phyloP scores from a whole-genome alignment of 495 filamentous ascomycete species.

The Aspergillus olivimuriae region DNA sequence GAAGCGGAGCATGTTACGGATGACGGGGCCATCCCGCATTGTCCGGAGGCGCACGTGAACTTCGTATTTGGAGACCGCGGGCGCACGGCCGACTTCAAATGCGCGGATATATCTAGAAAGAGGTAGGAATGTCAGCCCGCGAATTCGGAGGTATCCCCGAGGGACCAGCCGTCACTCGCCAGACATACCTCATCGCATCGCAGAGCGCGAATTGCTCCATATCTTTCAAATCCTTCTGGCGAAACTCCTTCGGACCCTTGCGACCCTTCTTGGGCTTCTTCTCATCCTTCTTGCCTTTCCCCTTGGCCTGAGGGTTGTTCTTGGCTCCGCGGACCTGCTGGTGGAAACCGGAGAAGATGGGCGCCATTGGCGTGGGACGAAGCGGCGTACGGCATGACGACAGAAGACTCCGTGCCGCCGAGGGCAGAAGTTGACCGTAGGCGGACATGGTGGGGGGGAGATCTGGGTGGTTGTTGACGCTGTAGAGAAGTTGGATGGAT shows the following conservation, averaged over 20 bases:
- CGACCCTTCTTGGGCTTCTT: conserved; percentile 60
- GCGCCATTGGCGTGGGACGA: conserved; percentile 27
- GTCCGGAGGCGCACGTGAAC: conserved; percentile 72
- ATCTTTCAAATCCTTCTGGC: conserved; percentile 51
- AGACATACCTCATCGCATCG: conserved; percentile 83
- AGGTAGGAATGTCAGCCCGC: not conserved
- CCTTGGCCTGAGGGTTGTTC: conserved; percentile 25
- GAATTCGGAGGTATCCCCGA: not conserved
- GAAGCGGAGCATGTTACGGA: conserved; percentile 81
- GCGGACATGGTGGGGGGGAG: conserved; percentile 30
- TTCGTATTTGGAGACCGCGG: conserved; percentile 75
- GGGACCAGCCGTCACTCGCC: too few relatives aligned
- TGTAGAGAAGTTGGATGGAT: conserved; percentile 16
- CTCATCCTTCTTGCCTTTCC: conserved; percentile 42
- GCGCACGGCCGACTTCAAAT: conserved; percentile 78
- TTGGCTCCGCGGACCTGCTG: conserved; percentile 37
- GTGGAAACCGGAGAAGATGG: conserved; percentile 26
- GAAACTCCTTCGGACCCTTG: conserved; percentile 58
- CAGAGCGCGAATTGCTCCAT: conserved; percentile 70
- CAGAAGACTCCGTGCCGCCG: conserved; percentile 31
- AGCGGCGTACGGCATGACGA: conserved; percentile 31
- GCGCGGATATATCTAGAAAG: conserved; percentile 74
- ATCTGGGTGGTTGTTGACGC: not conserved
- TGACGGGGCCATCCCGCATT: conserved; percentile 70
- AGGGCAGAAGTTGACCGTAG: conserved; percentile 32